Percentiles rank a stretch among this genome's conserved stretches.
Evolutionary conservation across 31 red algal species (phyloP).

Genomic region (Odonthalia washingtoniensis): DNA sequence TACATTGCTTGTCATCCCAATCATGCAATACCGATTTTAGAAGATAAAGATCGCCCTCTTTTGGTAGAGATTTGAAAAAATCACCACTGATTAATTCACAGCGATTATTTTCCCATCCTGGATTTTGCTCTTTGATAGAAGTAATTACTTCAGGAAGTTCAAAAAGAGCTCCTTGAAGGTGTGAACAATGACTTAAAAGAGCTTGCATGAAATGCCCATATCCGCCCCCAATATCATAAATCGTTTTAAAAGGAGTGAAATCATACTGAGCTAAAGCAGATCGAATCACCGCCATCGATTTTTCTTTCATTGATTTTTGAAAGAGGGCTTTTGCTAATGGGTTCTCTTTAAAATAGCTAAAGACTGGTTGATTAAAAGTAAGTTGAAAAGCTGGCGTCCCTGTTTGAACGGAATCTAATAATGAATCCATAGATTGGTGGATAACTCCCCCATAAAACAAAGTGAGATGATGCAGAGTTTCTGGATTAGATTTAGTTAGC

Average conservation of each 20-base stretch:
- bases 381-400: too few species aligned
- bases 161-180: slow-evolving; percentile 5
- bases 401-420: too few species aligned
- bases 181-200: neutral
- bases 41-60: neutral
- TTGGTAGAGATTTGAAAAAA: slow-evolving; percentile 19
- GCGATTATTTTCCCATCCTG: neutral
- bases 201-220: neutral
- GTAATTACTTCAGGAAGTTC: neutral
- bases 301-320: too few species aligned
- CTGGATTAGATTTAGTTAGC: too few species aligned
- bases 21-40: neutral
- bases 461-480: too few species aligned
- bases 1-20: neutral
- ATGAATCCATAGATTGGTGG: too few species aligned
- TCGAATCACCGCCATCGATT: too few species aligned
- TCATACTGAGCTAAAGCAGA: neutral
- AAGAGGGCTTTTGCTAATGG: too few species aligned
- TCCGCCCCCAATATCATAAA: slow-evolving; percentile 8
- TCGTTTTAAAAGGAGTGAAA: neutral
- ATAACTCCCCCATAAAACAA: too few species aligned
- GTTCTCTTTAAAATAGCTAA: too few species aligned
- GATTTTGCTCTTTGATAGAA: neutral
- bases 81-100: slow-evolving; percentile 7
- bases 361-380: too few species aligned